These are phyloP conservation scores for Tricholoma saponaceum DNA, from an alignment of 768 basidiomycete genomes.

Conservation along the genomic window DNA sequence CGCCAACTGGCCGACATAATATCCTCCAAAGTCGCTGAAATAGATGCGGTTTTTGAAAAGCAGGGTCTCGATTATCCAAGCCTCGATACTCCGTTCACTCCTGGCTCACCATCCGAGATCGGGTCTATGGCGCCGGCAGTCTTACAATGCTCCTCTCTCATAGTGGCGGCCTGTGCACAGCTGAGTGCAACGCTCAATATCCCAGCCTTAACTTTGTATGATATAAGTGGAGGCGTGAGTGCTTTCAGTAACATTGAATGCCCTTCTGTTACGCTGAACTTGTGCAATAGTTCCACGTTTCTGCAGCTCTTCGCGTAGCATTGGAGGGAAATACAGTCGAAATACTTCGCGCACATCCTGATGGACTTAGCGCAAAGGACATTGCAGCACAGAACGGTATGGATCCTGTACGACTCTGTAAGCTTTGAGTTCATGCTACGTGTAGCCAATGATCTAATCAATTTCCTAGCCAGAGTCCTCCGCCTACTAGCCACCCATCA, in stretches of 20 bases:
- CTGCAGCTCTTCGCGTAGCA: too few species aligned
- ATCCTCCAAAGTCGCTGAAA: neutral
- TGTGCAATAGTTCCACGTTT: too few species aligned
- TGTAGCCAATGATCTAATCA: neutral
- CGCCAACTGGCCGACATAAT: neutral
- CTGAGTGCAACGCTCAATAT: neutral
- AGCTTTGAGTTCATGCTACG: neutral
- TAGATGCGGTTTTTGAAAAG: neutral
- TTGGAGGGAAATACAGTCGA: too few species aligned
- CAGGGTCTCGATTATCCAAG: neutral
- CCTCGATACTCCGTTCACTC: neutral
- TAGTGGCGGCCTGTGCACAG: neutral
- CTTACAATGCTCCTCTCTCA: neutral
- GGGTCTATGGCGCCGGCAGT: neutral
- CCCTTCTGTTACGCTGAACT: too few species aligned
- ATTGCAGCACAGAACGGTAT: neutral
- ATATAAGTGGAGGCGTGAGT: too few species aligned
- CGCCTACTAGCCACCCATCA: neutral
- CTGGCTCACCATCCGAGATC: neutral
- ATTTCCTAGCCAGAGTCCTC: neutral
- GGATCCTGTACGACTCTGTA: neutral
- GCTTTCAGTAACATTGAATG: too few species aligned
- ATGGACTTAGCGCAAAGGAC: neutral
- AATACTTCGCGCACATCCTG: too few species aligned
- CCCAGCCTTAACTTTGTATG: too few species aligned